Evolutionary conservation across 495 filamentous ascomycete genomes (phyloP).

Genomic region (Poronia punctata): DNA sequence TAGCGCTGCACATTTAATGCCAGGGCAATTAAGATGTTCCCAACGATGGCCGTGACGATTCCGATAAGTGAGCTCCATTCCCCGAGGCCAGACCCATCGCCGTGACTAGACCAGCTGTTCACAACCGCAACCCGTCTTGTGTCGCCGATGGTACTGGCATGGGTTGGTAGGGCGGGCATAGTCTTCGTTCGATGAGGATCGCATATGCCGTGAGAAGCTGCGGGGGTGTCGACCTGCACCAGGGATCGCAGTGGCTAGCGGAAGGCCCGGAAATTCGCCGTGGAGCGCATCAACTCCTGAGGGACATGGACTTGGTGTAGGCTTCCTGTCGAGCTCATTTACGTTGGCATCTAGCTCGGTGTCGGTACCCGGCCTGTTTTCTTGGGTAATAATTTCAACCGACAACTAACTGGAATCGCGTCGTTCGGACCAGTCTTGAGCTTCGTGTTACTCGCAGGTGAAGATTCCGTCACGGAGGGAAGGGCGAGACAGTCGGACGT

Average conservation of each 20-base stretch:
- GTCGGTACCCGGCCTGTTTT: no score
- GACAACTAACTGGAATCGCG: no score
- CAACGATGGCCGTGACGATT: slow-evolving; percentile 82
- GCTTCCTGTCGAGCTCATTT: slow-evolving; percentile 6
- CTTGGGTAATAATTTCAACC: no score
- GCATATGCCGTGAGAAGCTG: slow-evolving; percentile 1
- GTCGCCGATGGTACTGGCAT: slow-evolving; percentile 1
- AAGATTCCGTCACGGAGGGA: no score
- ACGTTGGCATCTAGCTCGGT: no score
- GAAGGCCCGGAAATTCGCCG: slow-evolving; percentile 1
- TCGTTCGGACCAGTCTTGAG: no score
- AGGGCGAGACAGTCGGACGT: no score
- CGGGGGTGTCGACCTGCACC: background rate
- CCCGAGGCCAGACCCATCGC: slow-evolving; percentile 43
- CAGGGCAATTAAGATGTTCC: slow-evolving; percentile 88
- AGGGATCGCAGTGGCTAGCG: slow-evolving; percentile 4
- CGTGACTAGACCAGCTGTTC: slow-evolving; percentile 31
- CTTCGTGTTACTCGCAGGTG: no score
- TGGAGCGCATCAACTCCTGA: slow-evolving; percentile 5
- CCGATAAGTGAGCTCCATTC: slow-evolving; percentile 92
- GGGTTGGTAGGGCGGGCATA: slow-evolving; percentile 14
- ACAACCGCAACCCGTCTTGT: slow-evolving; percentile 9
- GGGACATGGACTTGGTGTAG: slow-evolving; percentile 7
- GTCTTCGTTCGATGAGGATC: slow-evolving; percentile 1
- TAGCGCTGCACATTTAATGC: slow-evolving; percentile 96